Percentiles rank a stretch among this genome's conserved stretches.
Conservation (phyloP, 2,329 filamentous ascomycete genomes). For the Monosporascus sp. region DNA sequence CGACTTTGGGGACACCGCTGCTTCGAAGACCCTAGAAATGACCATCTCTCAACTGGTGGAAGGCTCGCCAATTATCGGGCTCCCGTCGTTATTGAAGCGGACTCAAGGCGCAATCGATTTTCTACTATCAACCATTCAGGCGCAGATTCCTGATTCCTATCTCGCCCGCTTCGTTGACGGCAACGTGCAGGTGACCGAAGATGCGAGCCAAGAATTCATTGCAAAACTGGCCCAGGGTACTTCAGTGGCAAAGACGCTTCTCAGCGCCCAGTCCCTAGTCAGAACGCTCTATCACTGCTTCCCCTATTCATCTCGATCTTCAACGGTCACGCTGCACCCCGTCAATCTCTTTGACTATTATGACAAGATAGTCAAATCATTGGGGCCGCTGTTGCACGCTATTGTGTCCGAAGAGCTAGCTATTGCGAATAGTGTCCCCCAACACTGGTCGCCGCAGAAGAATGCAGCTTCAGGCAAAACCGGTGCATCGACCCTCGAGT, state of each 20-base stretch:
- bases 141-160: constrained; percentile 52
- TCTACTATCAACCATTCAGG: constrained; percentile 59
- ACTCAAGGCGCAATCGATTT: constrained; percentile 63
- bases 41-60: constrained; percentile 77
- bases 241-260: constrained; percentile 68
- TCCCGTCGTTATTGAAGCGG: constrained; percentile 75
- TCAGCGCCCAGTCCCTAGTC: constrained; percentile 70
- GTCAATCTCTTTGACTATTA: constrained; percentile 87
- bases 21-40: constrained; percentile 64
- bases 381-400: constrained; percentile 73
- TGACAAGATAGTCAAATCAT: constrained; percentile 61
- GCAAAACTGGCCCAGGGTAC: constrained; percentile 61
- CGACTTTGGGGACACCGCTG: constrained; percentile 61
- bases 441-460: constrained; percentile 50
- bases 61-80: constrained; percentile 69
- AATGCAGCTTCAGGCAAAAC: constrained; percentile 13
- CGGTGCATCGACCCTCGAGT: constrained; percentile 2
- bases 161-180: constrained; percentile 61
- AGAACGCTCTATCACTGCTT: constrained; percentile 72
- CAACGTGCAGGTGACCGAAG: constrained; percentile 28
- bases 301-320: constrained; percentile 60
- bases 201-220: constrained; percentile 25
- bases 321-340: constrained; percentile 60
- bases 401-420: constrained; percentile 82
- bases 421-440: constrained; percentile 67